Evolutionary conservation across 805 yeast genomes (phyloP), one percentile per base, ranked within the genome.

Genomic region (Candida jianshihensis): DNA sequence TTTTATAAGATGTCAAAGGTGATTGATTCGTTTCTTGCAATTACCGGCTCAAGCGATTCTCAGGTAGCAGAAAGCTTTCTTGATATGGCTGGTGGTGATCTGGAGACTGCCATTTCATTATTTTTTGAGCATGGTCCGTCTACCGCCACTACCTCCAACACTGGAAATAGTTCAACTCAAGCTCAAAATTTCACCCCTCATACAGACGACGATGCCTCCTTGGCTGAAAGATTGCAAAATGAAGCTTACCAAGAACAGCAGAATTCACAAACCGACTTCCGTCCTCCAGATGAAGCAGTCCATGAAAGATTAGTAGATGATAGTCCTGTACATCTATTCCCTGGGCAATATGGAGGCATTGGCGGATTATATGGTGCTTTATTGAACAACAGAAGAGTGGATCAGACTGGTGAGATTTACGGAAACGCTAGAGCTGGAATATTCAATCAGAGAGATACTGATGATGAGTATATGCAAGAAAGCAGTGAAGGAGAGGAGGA

Each of bases 61-160:
- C 70, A 67, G 5, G 63, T 73, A 12, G 97, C 97, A 1, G 64
- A 68, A 36, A 86, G 81, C 47, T 92, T 81, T 53, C 57, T 92
- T 16, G 88, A 81, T 19, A 78, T 90, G 64, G 72, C 90, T 5
- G 88, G 81, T 34, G 77, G 77, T 33, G 75, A 86, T 54, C 54
- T 90, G 25, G 95, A 89, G 39, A 73, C 77, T 15, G 97, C 98
- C 0, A 84, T 92, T 7, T 76, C 87, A 12, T 64, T 92, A 31
- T 92, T 64, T 58, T 80, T 84, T 61, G 97, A 92, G 46, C 72
- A 71, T 46, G 79, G 79, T 21, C 44, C 60, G 7, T 59, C 66
- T 11, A 42, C 40, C 16, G 35, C 35, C 40, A 33, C 41, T 29
- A 35, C 36, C 31, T 31, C 7, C 31, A 20, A 31, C 20, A 8